Conservation (phyloP, 306 rosid species). For the Dalbergia cultrata region DNA sequence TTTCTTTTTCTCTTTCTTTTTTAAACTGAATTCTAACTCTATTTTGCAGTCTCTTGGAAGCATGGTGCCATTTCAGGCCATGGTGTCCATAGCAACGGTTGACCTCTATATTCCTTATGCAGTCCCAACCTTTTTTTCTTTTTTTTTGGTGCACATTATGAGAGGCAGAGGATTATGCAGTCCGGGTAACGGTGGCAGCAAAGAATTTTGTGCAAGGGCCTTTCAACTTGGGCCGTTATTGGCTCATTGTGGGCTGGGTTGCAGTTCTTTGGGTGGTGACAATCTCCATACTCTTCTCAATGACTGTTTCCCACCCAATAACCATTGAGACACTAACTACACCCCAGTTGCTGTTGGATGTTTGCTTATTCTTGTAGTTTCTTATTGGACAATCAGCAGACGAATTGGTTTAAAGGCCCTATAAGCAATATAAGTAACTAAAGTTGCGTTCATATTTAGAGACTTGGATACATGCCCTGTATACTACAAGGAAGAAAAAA, state of each 20-base stretch:
- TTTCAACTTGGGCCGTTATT: slow-evolving; percentile 78
- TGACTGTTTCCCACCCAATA: slow-evolving; percentile 81
- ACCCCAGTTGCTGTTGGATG: slow-evolving; percentile 88
- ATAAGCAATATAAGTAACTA: slow-evolving; percentile 54
- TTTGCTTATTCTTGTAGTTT: slow-evolving; percentile 56
- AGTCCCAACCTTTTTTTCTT: slow-evolving; percentile 83
- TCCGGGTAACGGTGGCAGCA: slow-evolving; percentile 82
- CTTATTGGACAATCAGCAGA: slow-evolving; percentile 70
- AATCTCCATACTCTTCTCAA: slow-evolving; percentile 82
- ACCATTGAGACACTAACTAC: slow-evolving; percentile 80
- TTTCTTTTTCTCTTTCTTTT: too few relatives aligned
- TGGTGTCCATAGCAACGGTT: slow-evolving; percentile 85
- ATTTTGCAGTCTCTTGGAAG: slow-evolving; percentile 91
- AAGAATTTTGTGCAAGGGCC: slow-evolving; percentile 78
- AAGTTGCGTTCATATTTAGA: too few relatives aligned
- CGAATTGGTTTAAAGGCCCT: slow-evolving; percentile 88
- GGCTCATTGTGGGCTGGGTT: slow-evolving; percentile 74
- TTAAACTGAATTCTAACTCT: slow-evolving; percentile 11
- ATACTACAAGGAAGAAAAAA: too few relatives aligned
- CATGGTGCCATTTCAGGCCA: slow-evolving; percentile 88
- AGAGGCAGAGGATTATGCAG: too few relatives aligned
- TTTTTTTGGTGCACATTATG: too few relatives aligned
- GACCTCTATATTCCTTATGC: slow-evolving; percentile 86
- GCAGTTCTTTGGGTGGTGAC: slow-evolving; percentile 82
- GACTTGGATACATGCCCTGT: too few relatives aligned